Base-by-base conservation (phyloP, 768 basidiomycete genomes). In the Strobilomyces dryophilus region DNA sequence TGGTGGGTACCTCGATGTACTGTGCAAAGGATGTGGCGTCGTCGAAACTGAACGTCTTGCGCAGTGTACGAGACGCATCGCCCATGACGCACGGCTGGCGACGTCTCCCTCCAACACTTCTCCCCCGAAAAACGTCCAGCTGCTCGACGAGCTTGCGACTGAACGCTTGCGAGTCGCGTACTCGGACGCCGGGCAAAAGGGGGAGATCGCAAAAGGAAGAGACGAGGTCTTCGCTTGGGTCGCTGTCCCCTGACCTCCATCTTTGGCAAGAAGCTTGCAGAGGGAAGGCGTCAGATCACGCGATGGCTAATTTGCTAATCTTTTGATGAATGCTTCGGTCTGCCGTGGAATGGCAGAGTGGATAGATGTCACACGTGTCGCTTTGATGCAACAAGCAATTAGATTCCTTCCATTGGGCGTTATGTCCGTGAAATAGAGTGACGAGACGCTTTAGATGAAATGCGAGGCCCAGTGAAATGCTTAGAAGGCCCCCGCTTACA, bases 91-190 rank as follows among this genome's bases (percentile, higher is more conserved):
- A 17, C 65, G 68, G 11, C 55, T 73, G 9, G 67, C 68, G 15
- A 66, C 73, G 3, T 86, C 88, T 0, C 67, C 77, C 1, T 88
- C 86, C 0, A 73, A 82, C 37, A 88, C 85, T 0, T 46, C 75
- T 2, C 47, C 56, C 15, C 85, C 87, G 5, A 77, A 81, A 55
- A 78, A 78, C 21, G 56, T 88, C 15, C 74, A 77, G 36, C 65
- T 79, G 18, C 73, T 92, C 31, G 85, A 89, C 57, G 83, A 85
- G 58, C 73, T 91, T 12, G 85, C 89, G 6, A 87, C 84, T 14
- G 88, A 90, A 63, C 72, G 84, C 20, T 71, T 92, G 18, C 72
- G 85, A 43, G 79, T 77, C 9, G 79, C 80, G 0, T 89, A 91
- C 63, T 73, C 77, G 48, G 79, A 77, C 26, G 68, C 74, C 47